A percentile compares a stretch with the other conserved stretches of the same genome.
These are phyloP conservation scores for Cyberlindnera suaveolens DNA, from an alignment of 805 yeast genomes.

Conservation along the genomic window DNA sequence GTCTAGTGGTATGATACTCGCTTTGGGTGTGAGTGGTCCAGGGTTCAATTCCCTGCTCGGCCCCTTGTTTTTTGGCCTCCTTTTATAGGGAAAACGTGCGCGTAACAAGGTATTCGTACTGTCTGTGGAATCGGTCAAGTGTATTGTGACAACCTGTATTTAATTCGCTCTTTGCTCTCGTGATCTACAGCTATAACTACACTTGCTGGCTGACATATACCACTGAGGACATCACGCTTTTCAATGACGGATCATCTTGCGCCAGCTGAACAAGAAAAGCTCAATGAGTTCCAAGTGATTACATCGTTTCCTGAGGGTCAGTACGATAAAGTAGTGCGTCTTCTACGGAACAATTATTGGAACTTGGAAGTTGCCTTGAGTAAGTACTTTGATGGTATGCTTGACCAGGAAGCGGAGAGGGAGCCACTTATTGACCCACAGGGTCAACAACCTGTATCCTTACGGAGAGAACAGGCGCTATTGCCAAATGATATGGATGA, in stretches of 20 bases:
- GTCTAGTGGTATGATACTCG: constrained; percentile 7
- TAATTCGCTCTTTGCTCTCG: no score
- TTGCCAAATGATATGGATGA: background rate
- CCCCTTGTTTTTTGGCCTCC: constrained; percentile 12
- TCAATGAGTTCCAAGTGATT: constrained; percentile 45
- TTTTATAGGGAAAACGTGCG: no score
- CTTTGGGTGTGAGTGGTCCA: constrained; percentile 23
- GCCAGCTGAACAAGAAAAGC: constrained; percentile 35
- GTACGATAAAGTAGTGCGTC: constrained; percentile 36
- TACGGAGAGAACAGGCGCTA: no score
- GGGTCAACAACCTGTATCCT: background rate
- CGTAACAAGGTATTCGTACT: no score
- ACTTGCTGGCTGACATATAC: no score
- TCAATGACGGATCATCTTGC: constrained; percentile 21
- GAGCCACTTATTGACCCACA: constrained; percentile 1
- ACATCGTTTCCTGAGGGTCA: constrained; percentile 44
- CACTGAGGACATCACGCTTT: background rate
- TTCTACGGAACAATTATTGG: constrained; percentile 50
- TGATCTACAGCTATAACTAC: no score
- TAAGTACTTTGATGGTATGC: constrained; percentile 53
- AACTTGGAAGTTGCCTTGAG: constrained; percentile 56
- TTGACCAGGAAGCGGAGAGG: constrained; percentile 25
- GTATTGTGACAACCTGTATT: no score
- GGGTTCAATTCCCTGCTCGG: constrained; percentile 27
- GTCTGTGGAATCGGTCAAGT: no score